A percentile compares a stretch with the other conserved stretches of the same genome.
phyloP scores from a whole-genome alignment of 2,329 filamentous ascomycete species.

The Oidium heveae region DNA sequence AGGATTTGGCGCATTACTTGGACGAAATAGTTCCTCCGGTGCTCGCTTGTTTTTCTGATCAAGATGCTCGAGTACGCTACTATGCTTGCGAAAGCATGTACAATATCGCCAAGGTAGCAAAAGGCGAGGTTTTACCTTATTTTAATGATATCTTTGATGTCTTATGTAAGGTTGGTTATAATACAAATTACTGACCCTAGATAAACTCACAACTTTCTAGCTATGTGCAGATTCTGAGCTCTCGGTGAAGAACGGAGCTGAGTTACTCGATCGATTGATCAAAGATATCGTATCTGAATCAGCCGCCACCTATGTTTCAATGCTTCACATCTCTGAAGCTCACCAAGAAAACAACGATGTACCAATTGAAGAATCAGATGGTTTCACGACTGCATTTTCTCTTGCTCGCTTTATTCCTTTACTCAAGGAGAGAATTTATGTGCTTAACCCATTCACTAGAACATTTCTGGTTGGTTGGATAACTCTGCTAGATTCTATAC shows the following conservation, averaged over 20 bases:
- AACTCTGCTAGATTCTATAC: conserved; percentile 80
- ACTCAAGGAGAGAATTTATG: conserved; percentile 78
- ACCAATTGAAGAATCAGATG: conserved; percentile 18
- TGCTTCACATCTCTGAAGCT: conserved; percentile 39
- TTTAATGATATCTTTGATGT: conserved; percentile 98
- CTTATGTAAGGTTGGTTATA: conserved; percentile 56
- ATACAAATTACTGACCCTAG: not conserved
- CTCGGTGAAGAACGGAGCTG: conserved; percentile 93
- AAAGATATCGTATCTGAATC: conserved; percentile 95
- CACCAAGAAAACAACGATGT: conserved; percentile 21
- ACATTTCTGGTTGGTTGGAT: conserved; percentile 96
- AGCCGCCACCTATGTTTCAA: conserved; percentile 78
- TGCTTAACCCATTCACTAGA: conserved; percentile 80
- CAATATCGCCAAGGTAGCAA: conserved; percentile 97
- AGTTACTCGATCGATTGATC: conserved; percentile 77
- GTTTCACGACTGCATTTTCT: conserved; percentile 73
- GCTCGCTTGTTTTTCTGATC: conserved; percentile 88
- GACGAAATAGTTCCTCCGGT: conserved; percentile 90
- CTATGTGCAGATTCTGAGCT: conserved; percentile 87
- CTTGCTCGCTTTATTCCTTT: conserved; percentile 76
- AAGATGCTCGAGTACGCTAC: conserved; percentile 90
- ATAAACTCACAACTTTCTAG: conserved; percentile 20
- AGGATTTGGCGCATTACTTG: conserved; percentile 82
- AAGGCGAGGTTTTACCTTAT: conserved; percentile 88
- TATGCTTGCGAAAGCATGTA: conserved; percentile 99